A percentile compares a stretch with the other conserved stretches of the same genome.
phyloP scores from a whole-genome alignment of 352 stramenopile species.

The Phytopythium kandeliae region DNA sequence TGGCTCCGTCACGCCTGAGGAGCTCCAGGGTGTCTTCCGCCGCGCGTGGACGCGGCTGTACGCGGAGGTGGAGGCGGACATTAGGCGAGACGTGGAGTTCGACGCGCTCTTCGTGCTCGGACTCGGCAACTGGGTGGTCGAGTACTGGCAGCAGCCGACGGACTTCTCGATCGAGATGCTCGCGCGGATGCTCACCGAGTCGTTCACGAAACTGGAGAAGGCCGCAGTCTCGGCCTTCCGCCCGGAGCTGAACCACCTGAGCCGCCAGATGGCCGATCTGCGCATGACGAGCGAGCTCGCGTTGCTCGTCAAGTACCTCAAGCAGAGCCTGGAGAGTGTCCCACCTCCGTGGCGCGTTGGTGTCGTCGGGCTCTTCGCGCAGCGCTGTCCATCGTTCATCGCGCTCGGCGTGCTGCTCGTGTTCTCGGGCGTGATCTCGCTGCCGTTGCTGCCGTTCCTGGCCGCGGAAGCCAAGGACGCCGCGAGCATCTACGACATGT shows the following conservation, averaged over 20 bases:
- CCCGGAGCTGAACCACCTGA: constrained; percentile 44
- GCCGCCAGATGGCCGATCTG: constrained; percentile 37
- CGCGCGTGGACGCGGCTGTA: constrained; percentile 45
- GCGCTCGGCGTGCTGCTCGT: constrained; percentile 36
- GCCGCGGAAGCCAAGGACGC: constrained; percentile 35
- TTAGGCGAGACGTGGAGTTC: constrained; percentile 58
- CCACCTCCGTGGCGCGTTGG: constrained; percentile 38
- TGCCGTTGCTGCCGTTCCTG: constrained; percentile 58
- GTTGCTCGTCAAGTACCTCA: constrained; percentile 60
- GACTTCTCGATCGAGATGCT: constrained; percentile 75
- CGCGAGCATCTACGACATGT: constrained; percentile 20
- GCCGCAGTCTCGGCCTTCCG: constrained; percentile 41
- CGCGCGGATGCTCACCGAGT: constrained; percentile 47
- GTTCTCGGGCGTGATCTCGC: constrained; percentile 46
- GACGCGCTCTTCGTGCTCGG: constrained; percentile 69
- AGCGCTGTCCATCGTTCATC: constrained; percentile 61
- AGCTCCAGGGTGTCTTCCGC: constrained; percentile 33
- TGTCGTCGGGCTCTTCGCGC: constrained; percentile 41
- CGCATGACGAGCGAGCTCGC: constrained; percentile 38
- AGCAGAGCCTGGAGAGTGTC: constrained; percentile 45
- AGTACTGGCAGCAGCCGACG: constrained; percentile 80
- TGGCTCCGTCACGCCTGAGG: constrained; percentile 31
- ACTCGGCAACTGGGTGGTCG: constrained; percentile 59
- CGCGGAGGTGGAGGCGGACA: constrained; percentile 35
- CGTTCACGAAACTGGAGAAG: constrained; percentile 47